phyloP scores from a whole-genome alignment of 139 green algal species.

The Asterochloris sp. region DNA sequence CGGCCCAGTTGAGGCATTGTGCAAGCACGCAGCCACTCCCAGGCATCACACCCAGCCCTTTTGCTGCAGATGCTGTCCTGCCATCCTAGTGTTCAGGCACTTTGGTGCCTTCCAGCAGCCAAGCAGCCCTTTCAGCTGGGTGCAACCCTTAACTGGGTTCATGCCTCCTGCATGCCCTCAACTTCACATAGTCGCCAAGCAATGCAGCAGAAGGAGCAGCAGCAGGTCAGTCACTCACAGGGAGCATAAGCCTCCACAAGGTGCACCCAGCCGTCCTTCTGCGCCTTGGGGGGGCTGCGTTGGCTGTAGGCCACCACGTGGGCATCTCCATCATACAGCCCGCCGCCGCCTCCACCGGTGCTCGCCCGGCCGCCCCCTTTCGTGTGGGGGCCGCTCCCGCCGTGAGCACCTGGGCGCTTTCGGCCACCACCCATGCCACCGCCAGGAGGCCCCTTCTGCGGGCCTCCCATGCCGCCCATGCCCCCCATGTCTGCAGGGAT shows the following conservation, averaged over 20 bases:
- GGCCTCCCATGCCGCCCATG: conserved; percentile 18
- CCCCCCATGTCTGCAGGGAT: conserved; percentile 13
- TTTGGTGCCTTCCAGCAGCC: too few relatives aligned
- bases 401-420: neutral
- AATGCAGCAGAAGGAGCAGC: too few relatives aligned
- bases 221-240: conserved; percentile 33
- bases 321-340: conserved; percentile 54
- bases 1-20: too few relatives aligned
- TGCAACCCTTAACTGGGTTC: too few relatives aligned
- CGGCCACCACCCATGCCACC: conserved; percentile 22
- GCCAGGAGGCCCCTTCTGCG: neutral
- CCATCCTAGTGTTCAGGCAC: too few relatives aligned
- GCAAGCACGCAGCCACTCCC: too few relatives aligned
- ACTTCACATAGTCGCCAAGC: too few relatives aligned
- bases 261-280: conserved; percentile 54
- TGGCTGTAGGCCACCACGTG: conserved; percentile 43
- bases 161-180: too few relatives aligned
- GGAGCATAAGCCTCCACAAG: conserved; percentile 77
- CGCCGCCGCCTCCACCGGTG: neutral
- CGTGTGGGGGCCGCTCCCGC: conserved; percentile 16
- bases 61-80: too few relatives aligned
- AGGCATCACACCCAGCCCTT: too few relatives aligned
- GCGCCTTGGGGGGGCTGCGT: conserved; percentile 49
- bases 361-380: neutral
- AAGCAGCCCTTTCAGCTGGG: too few relatives aligned